phyloP scores from a whole-genome alignment of 2,329 filamentous ascomycete species.

The Penicillium sp. region DNA sequence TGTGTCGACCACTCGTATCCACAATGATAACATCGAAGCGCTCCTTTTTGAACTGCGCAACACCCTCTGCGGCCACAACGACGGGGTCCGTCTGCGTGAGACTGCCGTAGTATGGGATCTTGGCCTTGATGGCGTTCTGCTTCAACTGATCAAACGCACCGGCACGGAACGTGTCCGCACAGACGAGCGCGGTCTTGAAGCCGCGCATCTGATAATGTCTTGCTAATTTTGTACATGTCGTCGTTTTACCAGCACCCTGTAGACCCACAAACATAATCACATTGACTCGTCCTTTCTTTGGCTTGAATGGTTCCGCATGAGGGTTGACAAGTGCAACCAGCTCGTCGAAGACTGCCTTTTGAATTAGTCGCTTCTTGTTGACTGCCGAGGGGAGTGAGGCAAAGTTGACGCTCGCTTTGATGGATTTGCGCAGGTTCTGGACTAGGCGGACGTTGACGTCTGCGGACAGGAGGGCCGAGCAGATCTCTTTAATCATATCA shows the following conservation, averaged over 20 bases:
- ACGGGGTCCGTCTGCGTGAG: constrained; percentile 95
- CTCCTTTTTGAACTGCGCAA: constrained; percentile 99
- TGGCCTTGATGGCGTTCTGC: constrained; percentile 97
- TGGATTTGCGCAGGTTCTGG: constrained; percentile 84
- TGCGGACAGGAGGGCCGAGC: constrained; percentile 88
- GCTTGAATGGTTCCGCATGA: constrained; percentile 91
- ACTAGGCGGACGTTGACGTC: constrained; percentile 97
- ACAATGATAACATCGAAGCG: constrained; percentile 98
- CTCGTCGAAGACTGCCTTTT: constrained; percentile 96
- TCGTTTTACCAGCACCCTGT: constrained; percentile 96
- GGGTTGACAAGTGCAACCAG: constrained; percentile 93
- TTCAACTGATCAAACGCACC: constrained; percentile 98
- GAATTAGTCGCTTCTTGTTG: constrained; percentile 97
- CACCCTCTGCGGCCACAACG: constrained; percentile 87
- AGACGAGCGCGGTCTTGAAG: constrained; percentile 89
- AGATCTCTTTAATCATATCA: constrained; percentile 97
- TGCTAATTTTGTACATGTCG: constrained; percentile 94
- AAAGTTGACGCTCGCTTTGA: constrained; percentile 88
- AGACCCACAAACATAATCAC: constrained; percentile 99
- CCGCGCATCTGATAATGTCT: constrained; percentile 91
- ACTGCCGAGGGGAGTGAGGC: constrained; percentile 84
- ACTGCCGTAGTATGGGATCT: constrained; percentile 97
- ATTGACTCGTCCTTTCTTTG: constrained; percentile 92
- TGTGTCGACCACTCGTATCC: constrained; percentile 90
- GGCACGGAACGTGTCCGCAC: constrained; percentile 96